Percentiles rank a stretch among this genome's conserved stretches.
Conservation (phyloP, 1,139 yeast species). For the Pichia sp. region DNA sequence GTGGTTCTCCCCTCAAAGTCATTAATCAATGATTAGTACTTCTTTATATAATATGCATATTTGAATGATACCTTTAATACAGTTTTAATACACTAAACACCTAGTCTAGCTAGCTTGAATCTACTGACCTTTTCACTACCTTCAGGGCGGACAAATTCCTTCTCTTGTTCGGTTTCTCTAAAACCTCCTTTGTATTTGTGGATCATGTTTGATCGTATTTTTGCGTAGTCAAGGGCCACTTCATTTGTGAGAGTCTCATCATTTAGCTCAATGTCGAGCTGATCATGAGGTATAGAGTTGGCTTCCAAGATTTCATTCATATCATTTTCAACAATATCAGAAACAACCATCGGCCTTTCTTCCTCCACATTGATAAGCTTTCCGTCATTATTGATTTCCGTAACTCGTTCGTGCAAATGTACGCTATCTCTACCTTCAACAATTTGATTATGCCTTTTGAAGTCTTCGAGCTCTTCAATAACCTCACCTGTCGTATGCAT, state of each 20-base stretch:
- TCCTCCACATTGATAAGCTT: slow-evolving; percentile 38
- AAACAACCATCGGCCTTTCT: slow-evolving; percentile 38
- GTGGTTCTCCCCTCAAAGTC: slow-evolving; percentile 7
- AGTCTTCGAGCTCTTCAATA: slow-evolving; percentile 51
- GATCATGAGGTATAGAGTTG: slow-evolving; percentile 23
- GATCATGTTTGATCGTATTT: slow-evolving; percentile 51
- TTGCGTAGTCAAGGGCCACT: slow-evolving; percentile 53
- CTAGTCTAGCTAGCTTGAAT: slow-evolving; percentile 55
- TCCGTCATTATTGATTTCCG: slow-evolving; percentile 45
- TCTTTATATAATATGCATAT: background rate
- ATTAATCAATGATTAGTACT: background rate
- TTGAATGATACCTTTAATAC: background rate
- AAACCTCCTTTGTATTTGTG: slow-evolving; percentile 42
- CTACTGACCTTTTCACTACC: slow-evolving; percentile 54
- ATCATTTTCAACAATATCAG: slow-evolving; percentile 39
- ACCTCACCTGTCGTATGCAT: slow-evolving; percentile 54
- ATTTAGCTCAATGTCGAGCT: slow-evolving; percentile 32
- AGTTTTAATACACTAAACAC: slow-evolving; percentile 13
- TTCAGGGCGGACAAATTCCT: slow-evolving; percentile 69
- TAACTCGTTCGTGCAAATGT: slow-evolving; percentile 32
- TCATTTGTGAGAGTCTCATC: slow-evolving; percentile 41
- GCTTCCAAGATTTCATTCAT: slow-evolving; percentile 17
- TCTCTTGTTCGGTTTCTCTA: slow-evolving; percentile 43
- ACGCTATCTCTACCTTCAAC: slow-evolving; percentile 35
- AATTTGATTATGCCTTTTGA: slow-evolving; percentile 47